Conservation (phyloP, 2,329 filamentous ascomycete species). For the Escovopsis weberi region DNA sequence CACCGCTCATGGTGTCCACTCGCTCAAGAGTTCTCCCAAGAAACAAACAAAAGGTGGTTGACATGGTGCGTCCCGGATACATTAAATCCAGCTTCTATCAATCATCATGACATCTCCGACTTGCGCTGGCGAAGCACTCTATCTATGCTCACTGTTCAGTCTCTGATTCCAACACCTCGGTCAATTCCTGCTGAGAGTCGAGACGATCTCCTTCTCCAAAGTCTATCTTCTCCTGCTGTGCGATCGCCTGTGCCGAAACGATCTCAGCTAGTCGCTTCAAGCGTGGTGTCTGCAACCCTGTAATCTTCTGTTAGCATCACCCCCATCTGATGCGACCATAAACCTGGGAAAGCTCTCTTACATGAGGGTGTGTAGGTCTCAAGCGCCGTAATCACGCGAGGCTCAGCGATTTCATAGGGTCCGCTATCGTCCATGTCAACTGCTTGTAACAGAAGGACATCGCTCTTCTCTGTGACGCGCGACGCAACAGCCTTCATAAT, state of each 20-base stretch:
- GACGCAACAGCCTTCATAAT: conserved; percentile 99
- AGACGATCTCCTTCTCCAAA: conserved; percentile 30
- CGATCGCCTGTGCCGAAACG: conserved; percentile 88
- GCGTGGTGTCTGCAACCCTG: conserved; percentile 89
- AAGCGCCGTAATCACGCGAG: conserved; percentile 83
- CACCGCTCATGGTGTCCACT: not conserved
- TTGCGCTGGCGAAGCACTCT: conserved; percentile 5
- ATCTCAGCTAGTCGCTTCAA: conserved; percentile 97
- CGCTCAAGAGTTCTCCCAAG: conserved; percentile 1
- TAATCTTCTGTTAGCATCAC: conserved; percentile 14
- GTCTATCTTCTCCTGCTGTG: conserved; percentile 79
- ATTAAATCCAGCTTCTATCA: conserved; percentile 13
- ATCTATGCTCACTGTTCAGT: conserved; percentile 4
- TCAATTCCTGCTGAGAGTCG: conserved; percentile 34
- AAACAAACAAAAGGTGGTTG: conserved; percentile 11
- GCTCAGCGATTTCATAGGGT: conserved; percentile 96
- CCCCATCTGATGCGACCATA: not conserved
- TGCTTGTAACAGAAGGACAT: conserved; percentile 80
- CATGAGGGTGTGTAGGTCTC: conserved; percentile 98
- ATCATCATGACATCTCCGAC: conserved; percentile 12
- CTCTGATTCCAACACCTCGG: conserved; percentile 35
- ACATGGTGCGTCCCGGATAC: conserved; percentile 15
- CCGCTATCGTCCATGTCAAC: conserved; percentile 99
- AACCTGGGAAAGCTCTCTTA: conserved; percentile 31
- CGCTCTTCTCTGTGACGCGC: conserved; percentile 93